Percentiles rank a stretch among this genome's conserved stretches.
These are phyloP conservation scores for Globisporangium ultimum DNA, from an alignment of 352 stramenopile genomes.

Conservation along the genomic window DNA sequence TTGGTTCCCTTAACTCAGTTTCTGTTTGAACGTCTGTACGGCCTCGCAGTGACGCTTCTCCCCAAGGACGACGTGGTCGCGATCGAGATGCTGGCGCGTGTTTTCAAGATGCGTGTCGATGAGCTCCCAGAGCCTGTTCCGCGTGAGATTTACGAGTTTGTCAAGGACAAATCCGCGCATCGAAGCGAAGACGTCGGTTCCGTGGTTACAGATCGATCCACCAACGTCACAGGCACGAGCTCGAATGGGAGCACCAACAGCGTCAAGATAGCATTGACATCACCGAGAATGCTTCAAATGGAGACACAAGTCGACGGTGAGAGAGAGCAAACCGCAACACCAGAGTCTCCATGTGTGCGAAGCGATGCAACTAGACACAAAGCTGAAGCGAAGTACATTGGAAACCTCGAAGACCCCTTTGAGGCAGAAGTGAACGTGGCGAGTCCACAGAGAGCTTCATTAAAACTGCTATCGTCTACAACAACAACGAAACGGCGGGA, in stretches of 20 bases:
- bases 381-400: too few relatives aligned
- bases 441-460: too few relatives aligned
- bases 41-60: constrained; percentile 69
- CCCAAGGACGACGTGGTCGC: constrained; percentile 40
- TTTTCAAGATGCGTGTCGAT: constrained; percentile 69
- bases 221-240: too few relatives aligned
- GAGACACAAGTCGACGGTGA: not conserved
- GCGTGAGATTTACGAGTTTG: constrained; percentile 33
- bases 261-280: not conserved
- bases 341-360: too few relatives aligned
- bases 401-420: too few relatives aligned
- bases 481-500: too few relatives aligned
- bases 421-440: too few relatives aligned
- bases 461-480: too few relatives aligned
- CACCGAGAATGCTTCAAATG: not conserved
- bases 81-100: constrained; percentile 49
- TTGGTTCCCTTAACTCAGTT: constrained; percentile 12
- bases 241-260: not conserved
- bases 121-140: constrained; percentile 44
- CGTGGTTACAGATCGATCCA: not conserved
- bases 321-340: not conserved
- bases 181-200: constrained; percentile 12
- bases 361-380: too few relatives aligned
- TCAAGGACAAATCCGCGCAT: not conserved
- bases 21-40: constrained; percentile 19